These are phyloP conservation scores for Blepharisma stoltei DNA, from an alignment of 73 alveolate genomes.

Conservation along the genomic window DNA sequence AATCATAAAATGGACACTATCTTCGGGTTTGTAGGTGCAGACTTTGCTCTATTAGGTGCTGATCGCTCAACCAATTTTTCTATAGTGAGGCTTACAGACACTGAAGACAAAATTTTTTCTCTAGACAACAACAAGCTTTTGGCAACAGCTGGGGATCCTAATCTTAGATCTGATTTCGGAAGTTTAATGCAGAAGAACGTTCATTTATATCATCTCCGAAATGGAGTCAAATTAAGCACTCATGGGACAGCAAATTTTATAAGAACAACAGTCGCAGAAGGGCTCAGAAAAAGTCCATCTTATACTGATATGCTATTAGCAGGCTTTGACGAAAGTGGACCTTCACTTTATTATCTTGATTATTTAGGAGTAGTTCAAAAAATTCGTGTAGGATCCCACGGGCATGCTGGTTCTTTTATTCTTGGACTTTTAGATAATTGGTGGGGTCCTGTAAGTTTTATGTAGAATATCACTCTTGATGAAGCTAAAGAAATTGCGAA, in stretches of 20 bases:
- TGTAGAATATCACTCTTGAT: slow-evolving; percentile 71
- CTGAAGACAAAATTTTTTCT: slow-evolving; percentile 75
- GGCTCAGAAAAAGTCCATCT: slow-evolving; percentile 85
- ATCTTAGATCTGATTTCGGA: slow-evolving; percentile 77
- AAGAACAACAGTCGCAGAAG: slow-evolving; percentile 72
- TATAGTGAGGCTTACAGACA: slow-evolving; percentile 67
- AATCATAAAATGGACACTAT: slow-evolving; percentile 70
- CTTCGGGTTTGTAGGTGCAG: slow-evolving; percentile 76
- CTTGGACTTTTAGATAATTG: slow-evolving; percentile 81
- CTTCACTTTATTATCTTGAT: slow-evolving; percentile 89
- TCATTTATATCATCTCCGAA: slow-evolving; percentile 65
- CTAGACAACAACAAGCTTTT: slow-evolving; percentile 71
- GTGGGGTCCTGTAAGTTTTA: slow-evolving; percentile 52
- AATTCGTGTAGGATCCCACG: slow-evolving; percentile 90
- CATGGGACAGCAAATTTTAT: slow-evolving; percentile 84
- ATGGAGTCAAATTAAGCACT: slow-evolving; percentile 68
- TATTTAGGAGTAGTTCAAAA: slow-evolving; percentile 85
- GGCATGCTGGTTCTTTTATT: slow-evolving; percentile 90
- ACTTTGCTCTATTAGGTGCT: slow-evolving; percentile 67
- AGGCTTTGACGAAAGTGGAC: slow-evolving; percentile 80
- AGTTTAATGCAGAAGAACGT: slow-evolving; percentile 80
- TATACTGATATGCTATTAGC: slow-evolving; percentile 76
- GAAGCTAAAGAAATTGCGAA: slow-evolving; percentile 78
- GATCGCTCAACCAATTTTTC: slow-evolving; percentile 68
- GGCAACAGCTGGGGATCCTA: slow-evolving; percentile 87